These are phyloP conservation scores for Blastobotrys americana DNA, from an alignment of 805 yeast genomes.

Conservation along the genomic window DNA sequence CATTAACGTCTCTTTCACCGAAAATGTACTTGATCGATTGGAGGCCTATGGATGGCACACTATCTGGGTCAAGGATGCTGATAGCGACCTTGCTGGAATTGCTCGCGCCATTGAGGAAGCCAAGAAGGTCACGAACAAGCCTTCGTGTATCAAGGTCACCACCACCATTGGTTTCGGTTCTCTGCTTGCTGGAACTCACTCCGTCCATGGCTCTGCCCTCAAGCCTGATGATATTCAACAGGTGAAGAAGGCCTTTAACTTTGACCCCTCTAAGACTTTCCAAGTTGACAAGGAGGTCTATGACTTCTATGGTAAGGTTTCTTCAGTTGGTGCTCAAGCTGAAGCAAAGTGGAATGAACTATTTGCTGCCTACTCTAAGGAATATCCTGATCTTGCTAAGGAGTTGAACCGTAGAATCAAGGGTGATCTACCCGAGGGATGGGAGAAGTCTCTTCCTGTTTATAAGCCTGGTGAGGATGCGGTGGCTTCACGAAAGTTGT, in stretches of 20 bases:
- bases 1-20: constrained; percentile 86
- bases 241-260: constrained; percentile 76
- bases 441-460: constrained; percentile 72
- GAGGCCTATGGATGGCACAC: constrained; percentile 95
- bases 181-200: constrained; percentile 70
- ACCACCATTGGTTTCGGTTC: constrained; percentile 97
- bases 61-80: constrained; percentile 68
- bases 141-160: constrained; percentile 78
- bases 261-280: constrained; percentile 77
- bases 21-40: constrained; percentile 77
- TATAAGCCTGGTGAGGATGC: constrained; percentile 75
- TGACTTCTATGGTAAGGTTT: constrained; percentile 51
- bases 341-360: constrained; percentile 71
- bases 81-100: constrained; percentile 67
- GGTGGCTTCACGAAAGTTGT: constrained; percentile 89
- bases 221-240: constrained; percentile 88
- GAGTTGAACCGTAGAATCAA: constrained; percentile 73
- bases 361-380: constrained; percentile 51
- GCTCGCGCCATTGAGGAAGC: constrained; percentile 73
- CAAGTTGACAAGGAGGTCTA: constrained; percentile 77
- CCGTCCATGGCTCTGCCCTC: constrained; percentile 95
- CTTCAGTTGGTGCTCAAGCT: constrained; percentile 54
- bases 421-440: constrained; percentile 65
- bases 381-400: constrained; percentile 71
- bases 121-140: constrained; percentile 69